Base-by-base conservation (phyloP, 495 filamentous ascomycete genomes). In the Parathielavia appendiculata region DNA sequence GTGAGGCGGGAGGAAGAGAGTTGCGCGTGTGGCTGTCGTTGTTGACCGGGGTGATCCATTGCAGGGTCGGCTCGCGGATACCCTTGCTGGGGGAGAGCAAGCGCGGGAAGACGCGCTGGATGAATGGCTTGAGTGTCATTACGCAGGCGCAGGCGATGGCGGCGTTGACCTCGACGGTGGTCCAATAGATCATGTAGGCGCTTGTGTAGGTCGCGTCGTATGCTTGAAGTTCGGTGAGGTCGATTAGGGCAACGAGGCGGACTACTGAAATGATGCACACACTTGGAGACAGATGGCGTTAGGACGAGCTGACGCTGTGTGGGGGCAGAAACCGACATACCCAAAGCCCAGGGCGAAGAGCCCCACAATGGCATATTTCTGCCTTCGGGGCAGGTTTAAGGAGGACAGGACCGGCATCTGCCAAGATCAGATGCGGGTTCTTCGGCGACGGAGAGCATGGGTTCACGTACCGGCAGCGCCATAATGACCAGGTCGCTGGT, bases 101-200 rank as follows among this genome's bases (percentile, higher is more conserved):
- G n/a, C 55, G 46, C 11, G 66, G 64, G 50, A 66, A 67, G 30
- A 59, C 30, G 32, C 50, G 58, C 34, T 69, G 59, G 35, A 71
- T 64, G 41, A 69, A 59, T 0, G 68, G 68, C 35, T 71, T 71
- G 5, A 69, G 51, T 5, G 66, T 69, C 66, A 71, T 69, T 53
- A 66, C 60, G 59, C 62, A 69, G 12, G 64, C 66, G 60, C 66
- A 71, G 4, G 52, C 52, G 11, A 69, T 66, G 17, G 66, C 51
- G 2, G 68, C 57, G 48, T 69, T 69, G 56, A 70, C 66, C 36
- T 70, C 64, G 54, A 65, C 60, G 0, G 56, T 51, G 0, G 66
- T 69, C 68, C 66, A 71, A 51, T 51, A 69, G 39, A 69, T 60
- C 32, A 71, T 53, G n/a, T 62, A 34, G 35, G 68, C 54, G 49